Conservation (phyloP, 192 early-diverging fungal species). For the Rhizoclosmatium globosum region DNA sequence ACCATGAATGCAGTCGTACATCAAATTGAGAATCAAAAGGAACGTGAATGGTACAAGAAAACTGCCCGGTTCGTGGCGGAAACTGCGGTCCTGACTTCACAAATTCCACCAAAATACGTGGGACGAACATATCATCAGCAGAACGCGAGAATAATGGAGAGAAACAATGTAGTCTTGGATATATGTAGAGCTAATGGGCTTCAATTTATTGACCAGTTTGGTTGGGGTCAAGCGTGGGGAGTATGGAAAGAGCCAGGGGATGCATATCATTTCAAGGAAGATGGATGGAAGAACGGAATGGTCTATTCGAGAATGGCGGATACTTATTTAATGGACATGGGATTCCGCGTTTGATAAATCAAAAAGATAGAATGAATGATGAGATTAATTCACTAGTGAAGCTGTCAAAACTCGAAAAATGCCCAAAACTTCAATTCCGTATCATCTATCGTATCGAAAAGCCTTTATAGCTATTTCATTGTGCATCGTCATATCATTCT, state of each 20-base stretch:
- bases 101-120: not conserved
- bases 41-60: not conserved
- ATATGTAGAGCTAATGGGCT: not conserved
- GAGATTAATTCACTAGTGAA: not conserved
- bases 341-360: not conserved
- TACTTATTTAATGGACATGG: not conserved
- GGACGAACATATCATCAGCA: not conserved
- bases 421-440: not conserved
- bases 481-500: not conserved
- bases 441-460: not conserved
- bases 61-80: not conserved
- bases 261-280: not conserved
- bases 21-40: not conserved
- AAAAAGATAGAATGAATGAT: not conserved
- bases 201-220: not conserved
- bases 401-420: no score
- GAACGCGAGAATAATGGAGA: not conserved
- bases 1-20: not conserved
- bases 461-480: not conserved
- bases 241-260: not conserved
- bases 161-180: not conserved
- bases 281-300: not conserved
- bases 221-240: not conserved
- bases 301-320: not conserved
- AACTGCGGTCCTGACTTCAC: not conserved